phyloP scores from a whole-genome alignment of 305 asterid species.

The Andrographis paniculata region DNA sequence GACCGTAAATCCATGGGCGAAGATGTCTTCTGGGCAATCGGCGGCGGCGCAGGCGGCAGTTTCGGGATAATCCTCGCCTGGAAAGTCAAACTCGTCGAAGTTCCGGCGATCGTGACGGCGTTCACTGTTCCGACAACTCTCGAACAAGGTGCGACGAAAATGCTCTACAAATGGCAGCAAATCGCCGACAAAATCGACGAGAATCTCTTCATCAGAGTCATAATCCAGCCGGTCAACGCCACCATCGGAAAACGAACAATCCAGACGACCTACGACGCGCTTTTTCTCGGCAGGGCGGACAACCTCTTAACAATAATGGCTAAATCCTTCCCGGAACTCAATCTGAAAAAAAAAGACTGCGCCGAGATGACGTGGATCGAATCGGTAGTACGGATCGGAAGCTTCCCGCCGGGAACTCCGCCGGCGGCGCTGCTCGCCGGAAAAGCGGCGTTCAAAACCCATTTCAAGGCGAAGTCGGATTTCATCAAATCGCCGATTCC shows the following conservation, averaged over 20 bases:
- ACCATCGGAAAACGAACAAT: background rate
- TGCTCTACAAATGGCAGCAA: slow-evolving; percentile 6
- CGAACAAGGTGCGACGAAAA: background rate
- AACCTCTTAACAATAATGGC: background rate
- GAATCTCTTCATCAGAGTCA: slow-evolving; percentile 8
- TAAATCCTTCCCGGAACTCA: slow-evolving; percentile 3
- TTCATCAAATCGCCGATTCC: slow-evolving; percentile 19
- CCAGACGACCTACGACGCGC: background rate
- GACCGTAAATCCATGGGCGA: background rate
- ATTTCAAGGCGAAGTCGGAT: slow-evolving; percentile 7
- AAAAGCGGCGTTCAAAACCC: no score
- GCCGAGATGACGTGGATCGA: slow-evolving; percentile 12
- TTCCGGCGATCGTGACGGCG: slow-evolving; percentile 1
- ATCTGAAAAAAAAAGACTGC: background rate
- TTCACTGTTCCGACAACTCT: background rate
- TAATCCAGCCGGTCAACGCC: background rate
- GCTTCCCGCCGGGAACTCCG: background rate
- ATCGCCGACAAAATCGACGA: background rate
- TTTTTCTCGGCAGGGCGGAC: slow-evolving; percentile 3
- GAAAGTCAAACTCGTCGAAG: background rate
- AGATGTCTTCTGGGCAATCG: slow-evolving; percentile 10
- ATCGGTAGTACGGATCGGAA: background rate
- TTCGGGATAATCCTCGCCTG: slow-evolving; percentile 7
- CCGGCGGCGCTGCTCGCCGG: background rate
- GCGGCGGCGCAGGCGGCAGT: slow-evolving; percentile 14